Evolutionary conservation across 345 rosid species (phyloP), one percentile per base, ranked within the genome.

Genomic region (Atalantia buxifolia): DNA sequence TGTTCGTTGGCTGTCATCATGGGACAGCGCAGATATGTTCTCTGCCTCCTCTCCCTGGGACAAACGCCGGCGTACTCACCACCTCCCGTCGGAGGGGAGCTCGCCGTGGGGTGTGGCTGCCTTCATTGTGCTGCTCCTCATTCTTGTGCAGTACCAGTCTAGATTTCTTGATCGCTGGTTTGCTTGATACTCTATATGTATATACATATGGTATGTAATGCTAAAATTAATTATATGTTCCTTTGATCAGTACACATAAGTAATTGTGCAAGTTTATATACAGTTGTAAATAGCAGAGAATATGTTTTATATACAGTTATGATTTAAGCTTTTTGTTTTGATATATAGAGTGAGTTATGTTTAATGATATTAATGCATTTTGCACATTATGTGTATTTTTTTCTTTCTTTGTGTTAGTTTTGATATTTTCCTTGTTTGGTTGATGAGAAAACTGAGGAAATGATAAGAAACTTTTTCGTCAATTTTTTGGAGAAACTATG

Each of bases 81-180:
- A 70, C 57, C 74, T 3, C 7, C 91, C 93, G 7, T 77, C 94
- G 2, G 93, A 86, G 66, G 98, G 98, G 14, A 82, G 89, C 83
- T 93, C 96, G 18, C 99, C 99, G 6, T 95, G 99, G 99, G 91
- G 87, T 5, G 99, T 93, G 78, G 98, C 97, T 18, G 99, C 93
- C 68, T 57, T 93, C 38, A 94, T 96, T 53, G 91, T 92, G 75
- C 21, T 96, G 81, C 73, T 94, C 24, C 90, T 96, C 40, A 77
- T 96, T 60, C 80, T 96, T 89, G 69, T 88, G 76, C 91, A 89
- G 74, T 94, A 79, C 76, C 99, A 89, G 74, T 91, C 97, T n/a
- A 69, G 80, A 66, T 88, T 92, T 71, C 92, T 87, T 61, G 99
- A 89, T 35, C 81, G 85, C 81, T 91, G 97, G 98, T 82, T 86